These are phyloP conservation scores for Neurospora sp. DNA, from an alignment of 495 filamentous ascomycete species.

Conservation along the genomic window DNA sequence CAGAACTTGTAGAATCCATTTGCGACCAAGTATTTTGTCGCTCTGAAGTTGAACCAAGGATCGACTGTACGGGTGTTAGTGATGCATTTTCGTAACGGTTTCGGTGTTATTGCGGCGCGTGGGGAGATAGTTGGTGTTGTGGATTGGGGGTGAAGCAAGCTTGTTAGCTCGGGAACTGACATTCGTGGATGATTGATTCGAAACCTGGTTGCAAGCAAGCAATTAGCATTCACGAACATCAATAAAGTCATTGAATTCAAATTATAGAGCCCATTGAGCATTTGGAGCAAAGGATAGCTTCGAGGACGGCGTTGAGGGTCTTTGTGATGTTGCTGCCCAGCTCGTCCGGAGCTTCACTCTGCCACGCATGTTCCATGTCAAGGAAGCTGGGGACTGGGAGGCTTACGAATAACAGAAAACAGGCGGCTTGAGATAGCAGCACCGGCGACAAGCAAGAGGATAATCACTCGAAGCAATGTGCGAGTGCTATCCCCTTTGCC, in stretches of 20 bases:
- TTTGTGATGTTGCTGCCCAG: not conserved
- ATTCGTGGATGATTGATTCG: conserved; percentile 99
- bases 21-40: conserved; percentile 92
- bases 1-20: conserved; percentile 98
- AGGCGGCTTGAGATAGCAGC: conserved; percentile 89
- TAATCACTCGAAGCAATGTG: conserved; percentile 78
- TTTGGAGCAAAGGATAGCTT: not conserved
- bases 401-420: conserved; percentile 94
- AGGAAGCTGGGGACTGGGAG: conserved; percentile 1
- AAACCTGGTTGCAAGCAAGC: conserved; percentile 52
- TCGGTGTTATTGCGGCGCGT: not conserved
- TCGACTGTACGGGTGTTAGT: conserved; percentile 57
- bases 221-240: conserved; percentile 21
- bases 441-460: conserved; percentile 83
- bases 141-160: not conserved
- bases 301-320: not conserved
- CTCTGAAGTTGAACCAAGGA: conserved; percentile 99
- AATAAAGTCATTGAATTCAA: not conserved
- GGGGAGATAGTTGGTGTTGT: not conserved
- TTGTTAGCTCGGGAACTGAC: conserved; percentile 44
- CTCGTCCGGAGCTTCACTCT: conserved; percentile 1
- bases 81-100: not conserved
- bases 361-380: not conserved
- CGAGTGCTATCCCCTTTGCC: conserved; percentile 58
- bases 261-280: not conserved